phyloP scores from a whole-genome alignment of 2,329 filamentous ascomycete species.

The Cryphonectria japonica region DNA sequence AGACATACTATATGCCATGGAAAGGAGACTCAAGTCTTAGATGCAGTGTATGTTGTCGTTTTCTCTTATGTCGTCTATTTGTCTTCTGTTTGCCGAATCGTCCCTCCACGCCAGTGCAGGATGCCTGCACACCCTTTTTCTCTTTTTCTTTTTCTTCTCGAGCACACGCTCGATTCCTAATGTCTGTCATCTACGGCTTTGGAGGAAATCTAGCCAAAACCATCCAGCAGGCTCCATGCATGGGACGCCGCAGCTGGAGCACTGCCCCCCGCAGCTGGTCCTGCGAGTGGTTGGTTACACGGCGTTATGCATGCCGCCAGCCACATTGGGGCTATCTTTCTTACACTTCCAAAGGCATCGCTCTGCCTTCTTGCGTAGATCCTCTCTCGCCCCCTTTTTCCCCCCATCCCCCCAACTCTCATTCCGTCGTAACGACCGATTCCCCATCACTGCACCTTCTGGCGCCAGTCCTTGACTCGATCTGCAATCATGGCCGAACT shows the following conservation, averaged over 20 bases:
- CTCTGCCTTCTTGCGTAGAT: not conserved
- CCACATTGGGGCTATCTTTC: not conserved
- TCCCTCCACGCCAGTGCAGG: not conserved
- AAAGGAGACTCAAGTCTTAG: not conserved
- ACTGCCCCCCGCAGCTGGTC: not conserved
- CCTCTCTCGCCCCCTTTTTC: not conserved
- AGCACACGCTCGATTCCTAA: not conserved
- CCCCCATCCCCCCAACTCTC: not conserved
- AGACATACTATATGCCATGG: slow-evolving; percentile 6
- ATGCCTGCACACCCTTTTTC: not conserved
- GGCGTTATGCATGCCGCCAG: not conserved
- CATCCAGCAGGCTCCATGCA: not conserved
- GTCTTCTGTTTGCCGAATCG: not conserved
- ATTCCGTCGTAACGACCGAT: not conserved
- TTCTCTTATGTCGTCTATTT: not conserved
- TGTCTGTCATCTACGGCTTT: not conserved
- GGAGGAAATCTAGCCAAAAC: no score
- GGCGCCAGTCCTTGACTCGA: not conserved
- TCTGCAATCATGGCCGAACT: slow-evolving; percentile 35
- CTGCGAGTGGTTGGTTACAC: not conserved
- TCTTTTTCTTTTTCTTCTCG: no score
- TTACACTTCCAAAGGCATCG: not conserved
- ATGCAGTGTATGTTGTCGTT: not conserved
- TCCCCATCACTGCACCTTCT: not conserved
- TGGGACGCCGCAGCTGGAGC: not conserved